Evolutionary conservation across 306 rosid genomes (phyloP).

Genomic region (Astragalus membranaceus): DNA sequence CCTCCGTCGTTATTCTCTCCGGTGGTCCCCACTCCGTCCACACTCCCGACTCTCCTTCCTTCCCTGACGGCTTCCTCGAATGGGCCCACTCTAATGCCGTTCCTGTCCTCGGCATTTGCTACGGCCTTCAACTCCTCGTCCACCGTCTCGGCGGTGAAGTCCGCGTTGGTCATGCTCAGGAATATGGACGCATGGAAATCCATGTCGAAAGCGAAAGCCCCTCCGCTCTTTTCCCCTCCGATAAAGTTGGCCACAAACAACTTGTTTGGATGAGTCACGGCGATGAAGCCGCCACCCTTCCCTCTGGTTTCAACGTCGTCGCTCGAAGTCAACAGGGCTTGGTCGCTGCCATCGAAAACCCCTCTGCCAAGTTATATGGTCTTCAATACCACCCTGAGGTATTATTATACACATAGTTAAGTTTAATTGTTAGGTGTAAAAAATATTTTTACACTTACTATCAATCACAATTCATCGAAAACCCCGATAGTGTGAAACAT

Average conservation of each 20-base stretch:
- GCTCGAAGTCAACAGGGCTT: constrained; percentile 81
- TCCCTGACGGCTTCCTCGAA: constrained; percentile 58
- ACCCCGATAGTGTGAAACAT: too few species aligned
- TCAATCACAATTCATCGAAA: too few species aligned
- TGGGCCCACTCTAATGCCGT: constrained; percentile 71
- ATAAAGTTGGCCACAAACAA: constrained; percentile 37
- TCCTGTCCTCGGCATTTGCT: constrained; percentile 75
- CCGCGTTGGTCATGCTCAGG: constrained; percentile 63
- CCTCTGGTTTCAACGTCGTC: constrained; percentile 60
- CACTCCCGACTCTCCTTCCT: constrained; percentile 62
- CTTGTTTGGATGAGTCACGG: constrained; percentile 99
- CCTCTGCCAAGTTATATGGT: constrained; percentile 55
- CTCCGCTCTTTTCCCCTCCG: constrained; percentile 40
- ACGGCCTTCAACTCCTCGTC: constrained; percentile 84
- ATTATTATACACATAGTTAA: neutral
- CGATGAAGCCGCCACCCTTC: constrained; percentile 64
- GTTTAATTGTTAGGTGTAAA: too few species aligned
- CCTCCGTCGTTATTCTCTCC: constrained; percentile 77
- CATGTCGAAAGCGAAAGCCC: constrained; percentile 33
- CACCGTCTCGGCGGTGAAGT: constrained; percentile 85
- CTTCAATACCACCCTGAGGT: constrained; percentile 98
- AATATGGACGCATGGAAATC: constrained; percentile 92
- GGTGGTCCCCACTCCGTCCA: constrained; percentile 99
- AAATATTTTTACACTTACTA: too few species aligned
- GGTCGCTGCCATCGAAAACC: constrained; percentile 63